Conservation (phyloP, 78 protist species). For the Dictyostelium intermedium region DNA sequence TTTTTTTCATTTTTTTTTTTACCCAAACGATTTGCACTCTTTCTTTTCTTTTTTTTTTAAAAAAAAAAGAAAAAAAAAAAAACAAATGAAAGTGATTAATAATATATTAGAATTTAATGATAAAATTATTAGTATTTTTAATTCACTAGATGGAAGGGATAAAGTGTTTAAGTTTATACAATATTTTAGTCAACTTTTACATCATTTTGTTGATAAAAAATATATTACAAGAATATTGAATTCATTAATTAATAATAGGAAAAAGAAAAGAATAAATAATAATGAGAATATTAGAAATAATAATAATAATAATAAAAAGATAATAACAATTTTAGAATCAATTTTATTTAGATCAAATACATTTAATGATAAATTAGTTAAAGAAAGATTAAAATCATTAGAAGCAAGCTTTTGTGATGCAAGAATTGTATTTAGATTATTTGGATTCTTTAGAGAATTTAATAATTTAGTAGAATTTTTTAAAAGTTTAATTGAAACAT, state of each 20-base stretch:
- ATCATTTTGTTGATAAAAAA: not conserved
- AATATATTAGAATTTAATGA: not conserved
- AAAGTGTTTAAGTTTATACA: conserved; percentile 35
- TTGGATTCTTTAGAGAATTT: conserved; percentile 3
- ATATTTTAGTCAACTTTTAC: conserved; percentile 11
- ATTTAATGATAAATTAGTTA: not conserved
- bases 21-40: no score
- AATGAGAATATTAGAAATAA: not conserved
- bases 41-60: not conserved
- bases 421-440: conserved; percentile 3
- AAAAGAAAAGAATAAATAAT: not conserved
- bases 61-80: no score
- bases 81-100: not conserved
- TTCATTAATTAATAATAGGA: not conserved
- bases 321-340: not conserved
- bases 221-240: not conserved
- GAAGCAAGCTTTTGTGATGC: conserved; percentile 13
- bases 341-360: not conserved
- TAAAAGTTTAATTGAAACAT: not conserved
- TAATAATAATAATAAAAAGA: not conserved
- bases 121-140: not conserved
- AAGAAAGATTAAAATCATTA: not conserved
- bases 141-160: conserved; percentile 30
- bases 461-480: not conserved
- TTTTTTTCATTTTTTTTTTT: no score